These are phyloP conservation scores for Fraxinus velutina DNA, from an alignment of 305 asterid genomes.

Conservation along the genomic window DNA sequence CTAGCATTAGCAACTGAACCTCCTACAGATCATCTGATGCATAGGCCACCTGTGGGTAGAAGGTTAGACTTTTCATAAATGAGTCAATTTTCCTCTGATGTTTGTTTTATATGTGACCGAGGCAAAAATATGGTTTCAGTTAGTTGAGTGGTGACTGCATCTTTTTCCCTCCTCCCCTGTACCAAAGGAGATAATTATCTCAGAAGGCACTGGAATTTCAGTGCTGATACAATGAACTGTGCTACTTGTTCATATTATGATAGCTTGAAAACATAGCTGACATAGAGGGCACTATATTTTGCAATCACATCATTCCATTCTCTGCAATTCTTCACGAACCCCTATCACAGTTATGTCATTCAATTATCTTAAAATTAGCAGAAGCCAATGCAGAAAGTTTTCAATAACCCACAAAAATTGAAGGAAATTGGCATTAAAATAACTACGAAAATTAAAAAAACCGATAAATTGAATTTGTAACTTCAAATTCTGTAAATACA, in stretches of 20 bases:
- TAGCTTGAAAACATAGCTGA: neutral
- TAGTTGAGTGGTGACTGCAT: neutral
- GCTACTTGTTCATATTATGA: neutral
- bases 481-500: neutral
- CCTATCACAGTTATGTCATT: neutral
- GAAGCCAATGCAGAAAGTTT: neutral
- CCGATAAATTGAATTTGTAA: neutral
- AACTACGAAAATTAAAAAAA: neutral
- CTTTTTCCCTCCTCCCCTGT: neutral
- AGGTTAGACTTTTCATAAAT: slow-evolving; percentile 31
- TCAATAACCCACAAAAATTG: neutral
- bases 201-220: neutral
- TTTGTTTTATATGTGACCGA: neutral
- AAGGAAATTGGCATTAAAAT: neutral
- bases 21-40: slow-evolving; percentile 54
- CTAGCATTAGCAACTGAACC: slow-evolving; percentile 58
- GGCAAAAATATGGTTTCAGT: neutral
- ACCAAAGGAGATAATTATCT: neutral
- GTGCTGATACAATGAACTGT: neutral
- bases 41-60: slow-evolving; percentile 52
- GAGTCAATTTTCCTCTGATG: neutral
- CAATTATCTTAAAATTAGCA: neutral
- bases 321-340: neutral
- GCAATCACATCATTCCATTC: neutral
- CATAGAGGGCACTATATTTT: neutral